Conservation (phyloP, 805 yeast species). For the Lipomyces kockii region DNA sequence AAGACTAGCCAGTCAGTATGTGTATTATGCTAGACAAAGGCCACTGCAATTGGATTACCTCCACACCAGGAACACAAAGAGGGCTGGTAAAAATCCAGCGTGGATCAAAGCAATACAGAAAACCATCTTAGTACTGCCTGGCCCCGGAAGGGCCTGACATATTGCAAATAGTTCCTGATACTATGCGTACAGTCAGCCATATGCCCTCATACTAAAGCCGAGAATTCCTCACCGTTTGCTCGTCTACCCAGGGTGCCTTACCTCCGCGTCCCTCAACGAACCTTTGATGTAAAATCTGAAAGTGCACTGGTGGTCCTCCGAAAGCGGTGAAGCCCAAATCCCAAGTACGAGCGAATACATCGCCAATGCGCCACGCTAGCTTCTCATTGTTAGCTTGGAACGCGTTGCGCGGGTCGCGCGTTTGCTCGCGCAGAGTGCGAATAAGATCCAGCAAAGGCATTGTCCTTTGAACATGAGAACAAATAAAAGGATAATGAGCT, state of each 20-base stretch:
- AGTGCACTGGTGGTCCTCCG: slow-evolving; percentile 18
- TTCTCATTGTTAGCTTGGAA: neutral
- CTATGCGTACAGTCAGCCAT: neutral
- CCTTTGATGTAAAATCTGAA: neutral
- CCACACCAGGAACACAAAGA: slow-evolving; percentile 8
- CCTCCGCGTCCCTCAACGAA: slow-evolving; percentile 1
- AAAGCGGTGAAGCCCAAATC: slow-evolving; percentile 11
- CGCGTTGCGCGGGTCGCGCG: neutral
- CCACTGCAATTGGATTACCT: neutral
- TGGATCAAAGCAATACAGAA: slow-evolving; percentile 3
- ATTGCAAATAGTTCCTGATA: slow-evolving; percentile 12
- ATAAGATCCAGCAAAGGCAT: neutral
- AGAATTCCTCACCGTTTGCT: slow-evolving; percentile 10
- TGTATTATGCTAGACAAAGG: neutral
- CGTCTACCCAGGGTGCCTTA: slow-evolving; percentile 8
- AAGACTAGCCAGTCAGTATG: slow-evolving; percentile 2
- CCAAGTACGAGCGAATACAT: slow-evolving; percentile 6
- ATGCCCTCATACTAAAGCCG: no score
- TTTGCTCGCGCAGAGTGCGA: neutral
- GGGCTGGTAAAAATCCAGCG: neutral
- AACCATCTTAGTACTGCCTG: slow-evolving; percentile 11
- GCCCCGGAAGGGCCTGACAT: slow-evolving; percentile 12
- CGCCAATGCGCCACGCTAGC: neutral
- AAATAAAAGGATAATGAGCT: no score
- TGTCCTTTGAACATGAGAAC: no score